Conservation (phyloP, 176 grass and related monocot genomes). For the Avena atlantica region DNA sequence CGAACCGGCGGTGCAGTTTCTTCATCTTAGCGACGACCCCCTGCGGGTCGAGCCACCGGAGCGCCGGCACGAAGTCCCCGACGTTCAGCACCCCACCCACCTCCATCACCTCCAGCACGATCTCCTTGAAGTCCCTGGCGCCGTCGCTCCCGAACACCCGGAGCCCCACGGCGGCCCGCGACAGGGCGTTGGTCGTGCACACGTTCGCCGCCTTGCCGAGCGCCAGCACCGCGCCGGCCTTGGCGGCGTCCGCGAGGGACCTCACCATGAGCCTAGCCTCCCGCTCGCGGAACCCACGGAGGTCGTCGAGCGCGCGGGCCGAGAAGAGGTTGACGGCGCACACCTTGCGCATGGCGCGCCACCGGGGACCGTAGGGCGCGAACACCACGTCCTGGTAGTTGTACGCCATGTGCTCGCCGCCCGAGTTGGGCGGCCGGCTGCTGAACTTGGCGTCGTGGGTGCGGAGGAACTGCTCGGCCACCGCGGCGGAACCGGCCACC, state of each 20-base stretch:
- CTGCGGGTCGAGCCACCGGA: constrained; percentile 62
- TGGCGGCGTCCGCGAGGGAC: background rate
- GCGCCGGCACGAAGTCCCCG: constrained; percentile 63
- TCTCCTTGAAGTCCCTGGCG: constrained; percentile 63
- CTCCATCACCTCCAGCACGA: constrained; percentile 64
- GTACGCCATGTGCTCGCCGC: constrained; percentile 77
- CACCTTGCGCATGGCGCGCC: constrained; percentile 71
- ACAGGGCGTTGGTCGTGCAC: constrained; percentile 69
- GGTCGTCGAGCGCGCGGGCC: constrained; percentile 53
- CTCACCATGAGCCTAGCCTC: constrained; percentile 61
- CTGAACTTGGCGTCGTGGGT: constrained; percentile 72
- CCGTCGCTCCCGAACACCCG: constrained; percentile 53
- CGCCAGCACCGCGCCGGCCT: background rate
- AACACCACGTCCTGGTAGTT: constrained; percentile 89
- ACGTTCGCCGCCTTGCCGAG: constrained; percentile 56
- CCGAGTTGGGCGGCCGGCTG: constrained; percentile 66
- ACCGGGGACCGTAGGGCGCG: constrained; percentile 70
- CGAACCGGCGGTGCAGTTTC: constrained; percentile 68
- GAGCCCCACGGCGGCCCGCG: constrained; percentile 58
- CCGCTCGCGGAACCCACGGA: constrained; percentile 44
- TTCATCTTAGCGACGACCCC: constrained; percentile 64
- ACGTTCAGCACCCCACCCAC: constrained; percentile 67
- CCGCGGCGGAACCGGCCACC: constrained; percentile 54
- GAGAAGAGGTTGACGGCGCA: constrained; percentile 76
- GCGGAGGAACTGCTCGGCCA: constrained; percentile 68